A percentile compares a stretch with the other conserved stretches of the same genome.
Evolutionary conservation across 2,329 filamentous ascomycete genomes (phyloP).

Genomic region (Cladosporium sp.): DNA sequence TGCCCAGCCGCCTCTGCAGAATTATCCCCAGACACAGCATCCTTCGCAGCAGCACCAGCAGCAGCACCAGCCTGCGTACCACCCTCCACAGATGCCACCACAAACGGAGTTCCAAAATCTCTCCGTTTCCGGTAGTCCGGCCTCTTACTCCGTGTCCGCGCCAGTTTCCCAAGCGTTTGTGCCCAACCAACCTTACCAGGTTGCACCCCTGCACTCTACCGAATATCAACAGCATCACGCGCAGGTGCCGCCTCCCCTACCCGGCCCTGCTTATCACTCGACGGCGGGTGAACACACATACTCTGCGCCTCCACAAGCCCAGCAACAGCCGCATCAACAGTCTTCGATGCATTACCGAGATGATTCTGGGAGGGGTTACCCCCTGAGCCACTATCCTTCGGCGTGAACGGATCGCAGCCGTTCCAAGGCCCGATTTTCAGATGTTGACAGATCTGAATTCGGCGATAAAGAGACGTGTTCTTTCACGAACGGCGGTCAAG

Average conservation of each 20-base stretch:
- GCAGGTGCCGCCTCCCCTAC: slow-evolving; percentile 25
- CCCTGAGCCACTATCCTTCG: slow-evolving; percentile 24
- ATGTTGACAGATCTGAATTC: too few relatives aligned
- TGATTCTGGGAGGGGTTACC: slow-evolving; percentile 22
- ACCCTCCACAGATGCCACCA: slow-evolving; percentile 16
- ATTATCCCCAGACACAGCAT: slow-evolving; percentile 11
- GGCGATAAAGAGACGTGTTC: too few relatives aligned
- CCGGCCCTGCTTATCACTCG: slow-evolving; percentile 18
- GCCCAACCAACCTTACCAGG: slow-evolving; percentile 10
- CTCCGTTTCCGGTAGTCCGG: slow-evolving; percentile 22
- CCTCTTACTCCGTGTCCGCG: slow-evolving; percentile 16
- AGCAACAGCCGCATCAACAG: slow-evolving; percentile 15
- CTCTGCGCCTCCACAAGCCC: slow-evolving; percentile 8
- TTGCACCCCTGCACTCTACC: slow-evolving; percentile 19
- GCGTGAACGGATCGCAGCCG: background rate
- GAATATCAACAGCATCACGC: slow-evolving; percentile 20
- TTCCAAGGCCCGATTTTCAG: too few relatives aligned
- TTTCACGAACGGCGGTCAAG: too few relatives aligned
- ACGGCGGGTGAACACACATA: slow-evolving; percentile 21
- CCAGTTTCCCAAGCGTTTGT: slow-evolving; percentile 8
- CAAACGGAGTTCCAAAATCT: slow-evolving; percentile 23
- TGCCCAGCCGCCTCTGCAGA: slow-evolving; percentile 11
- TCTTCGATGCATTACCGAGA: slow-evolving; percentile 23
- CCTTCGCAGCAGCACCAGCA: background rate
- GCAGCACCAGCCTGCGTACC: slow-evolving; percentile 18